Evolutionary conservation across 257 asterid genomes (phyloP), one percentile per base, ranked within the genome.

Genomic region (Hygrophila difformis): DNA sequence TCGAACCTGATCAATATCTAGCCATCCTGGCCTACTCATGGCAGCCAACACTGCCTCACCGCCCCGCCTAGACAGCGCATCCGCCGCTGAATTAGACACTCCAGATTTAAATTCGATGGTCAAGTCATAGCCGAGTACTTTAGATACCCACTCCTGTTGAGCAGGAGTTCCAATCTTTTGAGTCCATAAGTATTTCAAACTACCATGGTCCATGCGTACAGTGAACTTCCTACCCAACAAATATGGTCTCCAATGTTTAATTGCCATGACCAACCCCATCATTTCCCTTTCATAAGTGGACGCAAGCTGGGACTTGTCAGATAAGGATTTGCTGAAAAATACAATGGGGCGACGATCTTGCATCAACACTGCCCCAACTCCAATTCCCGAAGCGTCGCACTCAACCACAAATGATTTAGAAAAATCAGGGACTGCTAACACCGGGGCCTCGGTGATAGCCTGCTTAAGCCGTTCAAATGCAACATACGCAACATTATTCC

Each of bases 351-450:
- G 13, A 12, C 8, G 8, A 1, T 18, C 44, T 39, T 39, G 44
- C 44, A 39, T 39, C 44, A 39, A 18, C 14, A 39, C 44, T 18
- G n/a, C n/a, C n/a, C n/a, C n/a, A n/a, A n/a, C n/a, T n/a, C n/a
- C n/a, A n/a, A n/a, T n/a, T n/a, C n/a, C 44, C 44, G 44, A 39
- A 10, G 44, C 44, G 44, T 39, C 44, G 7, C 44, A 39, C 44
- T 39, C 44, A 18, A 39, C 18, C 18, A 39, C 15, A 39, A 39
- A 39, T 15, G 13, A 18, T 39, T 39, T 39, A 10, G 44, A 39
- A 39, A 10, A 39, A 39, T 39, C 44, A 6, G 44, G 44, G 3
- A 39, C 15, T 14, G 44, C 44, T 39, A 39, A 18, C 9, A 39
- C 44, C 15, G 44, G 44, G 17, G 44, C 44, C 6, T 15, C 18